Evolutionary conservation across 768 basidiomycete species (phyloP).

Genomic region (Leccinum subtestaceum): DNA sequence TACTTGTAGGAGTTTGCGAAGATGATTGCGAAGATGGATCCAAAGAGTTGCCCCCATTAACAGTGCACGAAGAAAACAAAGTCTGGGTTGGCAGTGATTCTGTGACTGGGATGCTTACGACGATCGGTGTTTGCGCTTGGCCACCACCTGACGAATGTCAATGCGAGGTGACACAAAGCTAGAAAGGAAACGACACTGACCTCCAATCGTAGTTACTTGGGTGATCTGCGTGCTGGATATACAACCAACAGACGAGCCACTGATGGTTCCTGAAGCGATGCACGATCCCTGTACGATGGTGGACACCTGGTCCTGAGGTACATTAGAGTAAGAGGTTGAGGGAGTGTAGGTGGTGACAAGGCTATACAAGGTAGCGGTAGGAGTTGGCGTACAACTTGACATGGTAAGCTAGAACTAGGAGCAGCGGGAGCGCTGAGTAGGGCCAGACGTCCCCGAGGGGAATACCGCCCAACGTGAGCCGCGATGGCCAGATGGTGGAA

Average conservation of each 20-base stretch:
- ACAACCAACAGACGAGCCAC: constrained; percentile 29
- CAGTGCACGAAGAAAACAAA: constrained; percentile 40
- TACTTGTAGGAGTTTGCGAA: constrained; percentile 8
- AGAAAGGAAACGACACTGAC: constrained; percentile 27
- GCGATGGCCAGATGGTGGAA: constrained; percentile 84
- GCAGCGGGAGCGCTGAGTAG: constrained; percentile 50
- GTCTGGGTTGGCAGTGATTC: constrained; percentile 35
- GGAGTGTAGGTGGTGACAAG: constrained; percentile 34
- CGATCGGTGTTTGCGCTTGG: constrained; percentile 40
- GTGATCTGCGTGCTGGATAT: constrained; percentile 26
- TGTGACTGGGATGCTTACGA: constrained; percentile 34
- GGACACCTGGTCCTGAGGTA: constrained; percentile 31
- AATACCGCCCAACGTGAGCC: constrained; percentile 62
- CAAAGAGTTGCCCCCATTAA: too few relatives aligned
- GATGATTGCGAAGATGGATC: constrained; percentile 3
- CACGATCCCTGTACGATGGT: constrained; percentile 35
- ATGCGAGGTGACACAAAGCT: background rate
- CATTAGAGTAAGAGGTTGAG: constrained; percentile 38
- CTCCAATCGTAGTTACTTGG: constrained; percentile 33
- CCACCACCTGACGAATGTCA: constrained; percentile 21
- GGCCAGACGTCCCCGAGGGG: constrained; percentile 94
- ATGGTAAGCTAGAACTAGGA: constrained; percentile 11
- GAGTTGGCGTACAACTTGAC: constrained; percentile 40
- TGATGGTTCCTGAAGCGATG: constrained; percentile 28
- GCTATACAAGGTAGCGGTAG: constrained; percentile 43